Percentiles rank a stretch among this genome's conserved stretches.
These are phyloP conservation scores for Sordaria brevicollis DNA, from an alignment of 495 filamentous ascomycete species.

Conservation along the genomic window DNA sequence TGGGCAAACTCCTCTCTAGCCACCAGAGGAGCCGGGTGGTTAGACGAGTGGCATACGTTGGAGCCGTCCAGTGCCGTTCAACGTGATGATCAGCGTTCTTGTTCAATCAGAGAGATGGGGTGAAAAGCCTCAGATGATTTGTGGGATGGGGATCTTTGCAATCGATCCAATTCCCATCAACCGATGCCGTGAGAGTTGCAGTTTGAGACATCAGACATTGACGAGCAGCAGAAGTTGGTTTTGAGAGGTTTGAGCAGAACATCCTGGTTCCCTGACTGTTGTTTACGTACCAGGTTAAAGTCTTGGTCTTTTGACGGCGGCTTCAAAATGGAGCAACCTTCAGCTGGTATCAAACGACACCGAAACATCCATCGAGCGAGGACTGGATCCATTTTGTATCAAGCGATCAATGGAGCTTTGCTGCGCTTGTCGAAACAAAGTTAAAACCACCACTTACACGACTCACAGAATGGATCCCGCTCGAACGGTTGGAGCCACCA, in stretches of 20 bases:
- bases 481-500: neutral
- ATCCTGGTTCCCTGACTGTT: neutral
- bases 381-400: neutral
- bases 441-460: neutral
- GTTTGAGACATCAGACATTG: neutral
- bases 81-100: neutral
- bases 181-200: neutral
- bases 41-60: neutral
- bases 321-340: neutral
- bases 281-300: too few species aligned
- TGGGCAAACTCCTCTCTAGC: neutral
- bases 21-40: neutral
- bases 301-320: neutral
- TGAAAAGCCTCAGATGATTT: neutral
- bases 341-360: neutral
- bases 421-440: too few species aligned
- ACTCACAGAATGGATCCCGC: neutral
- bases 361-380: neutral
- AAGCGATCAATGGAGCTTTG: neutral
- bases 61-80: neutral
- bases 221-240: neutral
- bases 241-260: neutral
- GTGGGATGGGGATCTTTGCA: neutral
- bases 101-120: neutral
- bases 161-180: neutral